Evolutionary conservation across 2,329 filamentous ascomycete species (phyloP).

Genomic region (Myriosclerotinia scirpicola): DNA sequence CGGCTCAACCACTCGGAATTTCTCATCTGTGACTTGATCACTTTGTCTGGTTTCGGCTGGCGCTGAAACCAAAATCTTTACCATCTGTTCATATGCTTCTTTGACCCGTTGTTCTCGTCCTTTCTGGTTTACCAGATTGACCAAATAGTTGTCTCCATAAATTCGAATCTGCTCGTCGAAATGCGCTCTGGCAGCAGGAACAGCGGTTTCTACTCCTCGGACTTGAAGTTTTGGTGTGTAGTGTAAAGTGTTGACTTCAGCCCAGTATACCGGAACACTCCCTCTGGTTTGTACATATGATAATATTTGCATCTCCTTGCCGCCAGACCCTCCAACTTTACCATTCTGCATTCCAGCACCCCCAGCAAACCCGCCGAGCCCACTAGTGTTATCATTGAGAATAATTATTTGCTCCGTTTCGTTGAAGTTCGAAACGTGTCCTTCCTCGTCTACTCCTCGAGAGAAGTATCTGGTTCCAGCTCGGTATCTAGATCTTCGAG

Average conservation of each 20-base stretch:
- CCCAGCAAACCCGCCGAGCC: slow-evolving; percentile 77
- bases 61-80: slow-evolving; percentile 70
- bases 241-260: slow-evolving; percentile 88
- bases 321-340: slow-evolving; percentile 57
- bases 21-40: slow-evolving; percentile 70
- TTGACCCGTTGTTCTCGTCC: slow-evolving; percentile 89
- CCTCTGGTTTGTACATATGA: slow-evolving; percentile 96
- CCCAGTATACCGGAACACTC: slow-evolving; percentile 94
- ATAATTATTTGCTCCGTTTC: slow-evolving; percentile 94
- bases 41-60: slow-evolving; percentile 65
- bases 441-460: slow-evolving; percentile 87
- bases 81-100: slow-evolving; percentile 88
- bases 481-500: slow-evolving; percentile 81
- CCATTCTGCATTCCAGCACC: slow-evolving; percentile 74
- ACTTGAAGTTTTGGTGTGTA: slow-evolving; percentile 92
- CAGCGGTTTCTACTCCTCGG: slow-evolving; percentile 76
- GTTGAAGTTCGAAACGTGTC: slow-evolving; percentile 98
- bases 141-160: slow-evolving; percentile 95
- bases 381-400: slow-evolving; percentile 76
- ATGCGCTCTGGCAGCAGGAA: slow-evolving; percentile 77
- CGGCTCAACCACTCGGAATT: slow-evolving; percentile 76
- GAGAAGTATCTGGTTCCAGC: slow-evolving; percentile 95
- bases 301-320: slow-evolving; percentile 81
- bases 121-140: slow-evolving; percentile 96
- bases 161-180: slow-evolving; percentile 90